Conservation (phyloP, 2,329 filamentous ascomycete species). For the Mycocentrospora acerina region DNA sequence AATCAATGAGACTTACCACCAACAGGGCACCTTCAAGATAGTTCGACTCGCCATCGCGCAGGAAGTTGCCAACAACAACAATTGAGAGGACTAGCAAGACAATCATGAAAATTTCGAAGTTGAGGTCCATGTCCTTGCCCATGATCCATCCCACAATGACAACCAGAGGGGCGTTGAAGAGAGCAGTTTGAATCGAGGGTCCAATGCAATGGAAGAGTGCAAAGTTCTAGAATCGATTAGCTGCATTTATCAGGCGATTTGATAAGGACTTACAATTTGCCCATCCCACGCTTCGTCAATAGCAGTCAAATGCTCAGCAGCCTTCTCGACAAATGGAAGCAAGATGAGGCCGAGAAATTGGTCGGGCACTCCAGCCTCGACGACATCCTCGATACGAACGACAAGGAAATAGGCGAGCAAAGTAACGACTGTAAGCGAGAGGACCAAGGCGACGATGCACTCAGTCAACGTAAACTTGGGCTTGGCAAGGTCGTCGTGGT, state of each 20-base stretch:
- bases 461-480: conserved; percentile 75
- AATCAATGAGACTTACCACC: conserved; percentile 46
- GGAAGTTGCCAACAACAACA: conserved; percentile 82
- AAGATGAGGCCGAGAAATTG: conserved; percentile 71
- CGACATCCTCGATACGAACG: conserved; percentile 67
- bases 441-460: conserved; percentile 63
- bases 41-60: conserved; percentile 85
- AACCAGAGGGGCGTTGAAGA: conserved; percentile 82
- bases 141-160: conserved; percentile 82
- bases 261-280: conserved; percentile 54
- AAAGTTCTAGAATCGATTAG: conserved; percentile 58
- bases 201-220: conserved; percentile 83
- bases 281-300: conserved; percentile 83
- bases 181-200: conserved; percentile 83
- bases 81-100: conserved; percentile 80
- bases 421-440: conserved; percentile 69
- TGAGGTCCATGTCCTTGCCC: conserved; percentile 69
- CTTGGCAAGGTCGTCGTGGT: conserved; percentile 60
- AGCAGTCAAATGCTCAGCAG: conserved; percentile 80
- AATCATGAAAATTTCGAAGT: conserved; percentile 87
- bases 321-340: conserved; percentile 80
- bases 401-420: conserved; percentile 74
- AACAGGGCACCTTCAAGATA: conserved; percentile 85
- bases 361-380: conserved; percentile 51
- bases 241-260: not conserved